Evolutionary conservation across 306 rosid species (phyloP).

Genomic region (Casuarina cunninghamiana): DNA sequence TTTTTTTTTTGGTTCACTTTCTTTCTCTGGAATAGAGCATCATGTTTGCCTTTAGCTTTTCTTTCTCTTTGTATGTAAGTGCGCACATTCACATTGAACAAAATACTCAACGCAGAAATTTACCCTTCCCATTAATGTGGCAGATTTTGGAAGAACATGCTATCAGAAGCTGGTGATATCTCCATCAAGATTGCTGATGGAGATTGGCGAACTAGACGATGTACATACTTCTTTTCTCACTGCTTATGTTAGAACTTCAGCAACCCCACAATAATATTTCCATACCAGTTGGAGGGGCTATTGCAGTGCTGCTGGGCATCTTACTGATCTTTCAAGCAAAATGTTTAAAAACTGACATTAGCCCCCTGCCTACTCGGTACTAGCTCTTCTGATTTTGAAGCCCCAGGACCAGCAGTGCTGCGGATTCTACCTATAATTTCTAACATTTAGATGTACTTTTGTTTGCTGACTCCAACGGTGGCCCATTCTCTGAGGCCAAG

Average conservation of each 20-base stretch:
- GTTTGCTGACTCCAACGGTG: neutral
- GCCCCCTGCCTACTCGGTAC: neutral
- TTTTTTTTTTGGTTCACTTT: neutral
- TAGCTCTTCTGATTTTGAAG: neutral
- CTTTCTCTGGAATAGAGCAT: constrained; percentile 6
- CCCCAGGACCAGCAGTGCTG: neutral
- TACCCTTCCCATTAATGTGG: constrained; percentile 14
- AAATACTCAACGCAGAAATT: neutral
- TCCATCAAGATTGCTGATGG: neutral
- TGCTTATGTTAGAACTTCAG: neutral
- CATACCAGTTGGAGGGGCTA: too few relatives aligned
- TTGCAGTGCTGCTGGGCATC: too few relatives aligned
- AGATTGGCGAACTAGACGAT: neutral
- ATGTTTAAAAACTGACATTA: too few relatives aligned
- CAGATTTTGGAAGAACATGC: constrained; percentile 35
- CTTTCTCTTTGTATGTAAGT: neutral
- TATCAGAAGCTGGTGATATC: constrained; percentile 17
- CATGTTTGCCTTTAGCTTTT: neutral
- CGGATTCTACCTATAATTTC: neutral
- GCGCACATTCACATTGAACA: neutral
- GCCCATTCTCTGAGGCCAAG: constrained; percentile 20
- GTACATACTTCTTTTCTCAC: constrained; percentile 6
- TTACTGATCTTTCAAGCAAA: too few relatives aligned
- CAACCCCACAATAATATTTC: neutral
- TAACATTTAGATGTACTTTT: constrained; percentile 7